Conservation (phyloP, 2,329 filamentous ascomycete genomes). For the Thelonectria discophora region DNA sequence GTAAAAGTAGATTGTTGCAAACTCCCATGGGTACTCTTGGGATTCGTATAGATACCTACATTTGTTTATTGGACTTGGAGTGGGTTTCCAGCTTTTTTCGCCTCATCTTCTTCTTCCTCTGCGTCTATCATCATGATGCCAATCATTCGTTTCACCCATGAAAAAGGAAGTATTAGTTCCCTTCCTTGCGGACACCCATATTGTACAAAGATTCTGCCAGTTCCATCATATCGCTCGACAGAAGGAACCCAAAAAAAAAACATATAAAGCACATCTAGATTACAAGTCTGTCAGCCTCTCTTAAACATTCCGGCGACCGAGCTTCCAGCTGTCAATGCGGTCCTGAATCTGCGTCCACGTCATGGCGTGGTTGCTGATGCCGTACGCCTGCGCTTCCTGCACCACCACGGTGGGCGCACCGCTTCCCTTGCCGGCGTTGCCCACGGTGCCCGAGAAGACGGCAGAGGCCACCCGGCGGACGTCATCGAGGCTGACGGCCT, state of each 20-base stretch:
- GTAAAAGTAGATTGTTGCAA: too few relatives aligned
- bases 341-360: constrained; percentile 92
- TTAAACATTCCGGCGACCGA: constrained; percentile 65
- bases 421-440: constrained; percentile 79
- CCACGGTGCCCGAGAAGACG: constrained; percentile 79
- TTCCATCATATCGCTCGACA: background rate
- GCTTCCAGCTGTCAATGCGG: constrained; percentile 81
- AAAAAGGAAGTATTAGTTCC: constrained; percentile 17
- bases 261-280: background rate
- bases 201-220: background rate
- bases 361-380: constrained; percentile 72
- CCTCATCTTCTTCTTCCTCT: constrained; percentile 6
- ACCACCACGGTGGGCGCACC: constrained; percentile 94
- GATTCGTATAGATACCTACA: too few relatives aligned
- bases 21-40: too few relatives aligned
- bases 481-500: constrained; percentile 81
- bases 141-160: background rate
- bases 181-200: constrained; percentile 3
- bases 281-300: background rate
- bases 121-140: background rate
- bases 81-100: too few relatives aligned
- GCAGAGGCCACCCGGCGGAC: constrained; percentile 80
- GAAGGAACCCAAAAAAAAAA: background rate
- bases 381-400: constrained; percentile 85
- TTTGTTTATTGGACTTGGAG: too few relatives aligned